Base-by-base conservation (phyloP, 108 stramenopile genomes). In the Skeletonema potamos region DNA sequence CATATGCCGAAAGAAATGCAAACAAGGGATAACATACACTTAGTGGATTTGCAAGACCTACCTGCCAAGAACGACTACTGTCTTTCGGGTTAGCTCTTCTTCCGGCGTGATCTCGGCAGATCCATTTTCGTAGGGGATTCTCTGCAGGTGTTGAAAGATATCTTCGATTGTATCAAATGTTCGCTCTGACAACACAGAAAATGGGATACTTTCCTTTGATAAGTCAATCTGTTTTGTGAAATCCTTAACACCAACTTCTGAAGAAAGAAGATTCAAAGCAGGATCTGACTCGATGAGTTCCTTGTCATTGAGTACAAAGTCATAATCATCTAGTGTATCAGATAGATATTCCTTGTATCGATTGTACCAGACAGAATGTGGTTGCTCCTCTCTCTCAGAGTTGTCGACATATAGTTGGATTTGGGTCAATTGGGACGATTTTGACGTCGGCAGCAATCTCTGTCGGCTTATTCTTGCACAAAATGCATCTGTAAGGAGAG, bases 91-190 rank as follows among this genome's bases (percentile, higher is more conserved):
- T 27, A 20, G 15, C 33, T 71, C 63, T 64, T 66, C 76, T 63
- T 71, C 64, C 30, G 43, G 29, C 2, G 79, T 55, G 6, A 80
- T 27, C 22, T 62, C 46, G 11, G 61, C 43, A 67, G 67, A 73
- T 24, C 81, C 84, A 22, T 71, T 58, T 22, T 84, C 80, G 36
- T 69, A 80, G 48, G 79, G 73, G 22, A 83, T 75, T 5, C 86
- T 79, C 26, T 76, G 72, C 22, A 75, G 33, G 56, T 79, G 74
- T 17, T 70, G 58, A 29, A 44, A 54, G 12, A 63, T 46, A 74
- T 89, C 87, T 71, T 88, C 87, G 20, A 84, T 44, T 11, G 82
- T 85, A 41, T 88, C 87, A 18, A 74, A 68, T 0, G 81, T 67
- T 27, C 86, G 73, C 44, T 76, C 65, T 4, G 82, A 32, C n/a